Conservation (phyloP, 2,329 filamentous ascomycete species). For the Trichoderma asperellum region DNA sequence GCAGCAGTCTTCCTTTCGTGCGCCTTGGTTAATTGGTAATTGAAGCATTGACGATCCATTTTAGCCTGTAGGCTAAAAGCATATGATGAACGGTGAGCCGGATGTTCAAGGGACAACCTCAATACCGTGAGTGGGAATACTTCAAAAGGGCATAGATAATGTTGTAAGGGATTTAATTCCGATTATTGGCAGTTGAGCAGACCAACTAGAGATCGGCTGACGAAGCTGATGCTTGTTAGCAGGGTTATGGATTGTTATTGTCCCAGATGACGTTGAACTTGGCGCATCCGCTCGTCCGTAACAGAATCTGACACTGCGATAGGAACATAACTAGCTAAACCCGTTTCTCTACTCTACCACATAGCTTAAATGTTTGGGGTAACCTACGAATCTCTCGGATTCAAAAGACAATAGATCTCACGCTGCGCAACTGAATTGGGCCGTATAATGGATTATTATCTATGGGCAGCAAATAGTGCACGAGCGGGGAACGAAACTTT, state of each 20-base stretch:
- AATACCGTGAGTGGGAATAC: background rate
- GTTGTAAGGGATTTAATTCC: background rate
- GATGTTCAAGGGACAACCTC: background rate
- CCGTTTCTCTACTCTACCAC: too few relatives aligned
- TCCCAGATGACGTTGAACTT: background rate
- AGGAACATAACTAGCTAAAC: too few relatives aligned
- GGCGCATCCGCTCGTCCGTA: background rate
- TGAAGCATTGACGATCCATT: background rate
- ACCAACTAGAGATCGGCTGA: background rate
- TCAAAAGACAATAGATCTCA: too few relatives aligned
- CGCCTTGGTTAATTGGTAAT: background rate
- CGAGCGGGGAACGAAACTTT: too few relatives aligned
- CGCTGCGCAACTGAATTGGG: too few relatives aligned
- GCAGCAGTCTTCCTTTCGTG: background rate
- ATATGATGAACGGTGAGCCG: background rate
- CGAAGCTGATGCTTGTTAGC: background rate
- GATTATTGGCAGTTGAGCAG: background rate
- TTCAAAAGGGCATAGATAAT: background rate
- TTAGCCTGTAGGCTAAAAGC: slow-evolving; percentile 21
- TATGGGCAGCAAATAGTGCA: too few relatives aligned
- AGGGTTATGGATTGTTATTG: background rate
- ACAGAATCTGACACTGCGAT: background rate
- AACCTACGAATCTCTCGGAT: too few relatives aligned
- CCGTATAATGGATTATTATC: too few relatives aligned
- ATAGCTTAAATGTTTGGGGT: too few relatives aligned